These are phyloP conservation scores for Vaccinium macrocarpon DNA, from an alignment of 148 eudicot genomes.

Conservation along the genomic window DNA sequence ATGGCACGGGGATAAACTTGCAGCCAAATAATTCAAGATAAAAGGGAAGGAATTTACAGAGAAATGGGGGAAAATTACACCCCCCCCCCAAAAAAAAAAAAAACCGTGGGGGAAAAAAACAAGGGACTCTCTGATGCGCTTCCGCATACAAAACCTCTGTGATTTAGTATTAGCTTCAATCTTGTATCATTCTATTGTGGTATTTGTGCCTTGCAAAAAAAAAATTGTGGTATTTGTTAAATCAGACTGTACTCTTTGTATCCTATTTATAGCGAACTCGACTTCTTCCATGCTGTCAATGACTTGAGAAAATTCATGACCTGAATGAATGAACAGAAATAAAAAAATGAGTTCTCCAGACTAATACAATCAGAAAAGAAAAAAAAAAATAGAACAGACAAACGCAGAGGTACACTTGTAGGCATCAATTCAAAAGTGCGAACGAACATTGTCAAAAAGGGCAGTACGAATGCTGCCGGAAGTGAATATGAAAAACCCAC, in stretches of 20 bases:
- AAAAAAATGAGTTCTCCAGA: background rate
- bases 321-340: conserved; percentile 39
- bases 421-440: background rate
- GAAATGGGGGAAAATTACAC: no score
- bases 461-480: background rate
- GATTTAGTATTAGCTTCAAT: background rate
- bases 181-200: background rate
- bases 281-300: conserved; percentile 57
- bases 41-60: conserved; percentile 12
- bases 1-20: background rate
- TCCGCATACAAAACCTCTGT: background rate
- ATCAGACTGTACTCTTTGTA: background rate
- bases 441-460: background rate
- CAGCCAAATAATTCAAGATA: background rate
- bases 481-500: background rate
- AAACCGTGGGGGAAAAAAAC: background rate
- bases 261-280: conserved; percentile 24
- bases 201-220: no score
- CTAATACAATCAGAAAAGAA: background rate
- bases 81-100: no score
- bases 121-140: background rate
- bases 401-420: background rate
- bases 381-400: background rate
- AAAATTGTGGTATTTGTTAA: background rate
- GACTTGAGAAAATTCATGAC: conserved; percentile 80